Conservation (phyloP, 441 rosid species). For the Adansonia madagascariensis region DNA sequence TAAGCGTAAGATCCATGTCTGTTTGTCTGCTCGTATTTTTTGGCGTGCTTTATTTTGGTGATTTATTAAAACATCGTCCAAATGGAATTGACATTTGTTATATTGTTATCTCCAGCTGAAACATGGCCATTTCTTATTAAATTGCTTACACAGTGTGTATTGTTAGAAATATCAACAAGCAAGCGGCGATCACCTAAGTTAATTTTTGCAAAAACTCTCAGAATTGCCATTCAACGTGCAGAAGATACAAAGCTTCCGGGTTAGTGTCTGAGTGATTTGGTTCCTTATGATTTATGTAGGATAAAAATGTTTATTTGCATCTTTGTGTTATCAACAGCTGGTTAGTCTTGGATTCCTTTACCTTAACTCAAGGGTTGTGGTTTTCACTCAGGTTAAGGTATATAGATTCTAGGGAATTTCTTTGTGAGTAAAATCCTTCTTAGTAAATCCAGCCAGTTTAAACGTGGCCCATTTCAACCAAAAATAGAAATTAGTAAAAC, state of each 20-base stretch:
- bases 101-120: conserved; percentile 67
- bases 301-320: neutral
- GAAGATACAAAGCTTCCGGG: conserved; percentile 78
- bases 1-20: conserved; percentile 52
- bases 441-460: neutral
- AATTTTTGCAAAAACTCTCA: conserved; percentile 67
- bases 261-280: conserved; percentile 34
- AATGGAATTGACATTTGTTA: conserved; percentile 28
- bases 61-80: neutral
- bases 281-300: neutral
- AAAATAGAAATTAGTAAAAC: neutral
- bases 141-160: conserved; percentile 71
- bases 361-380: conserved; percentile 2
- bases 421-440: conserved; percentile 2
- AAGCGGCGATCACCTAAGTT: conserved; percentile 72
- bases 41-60: conserved; percentile 11
- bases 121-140: conserved; percentile 86
- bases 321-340: conserved; percentile 10
- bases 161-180: conserved; percentile 70
- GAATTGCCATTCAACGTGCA: conserved; percentile 71
- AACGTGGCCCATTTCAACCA: neutral
- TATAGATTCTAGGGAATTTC: conserved; percentile 4
- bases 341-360: conserved; percentile 16
- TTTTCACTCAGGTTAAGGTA: conserved; percentile 5
- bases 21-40: conserved; percentile 13